Conservation (phyloP, 768 basidiomycete genomes). For the Macrolepiota albuminosa region DNA sequence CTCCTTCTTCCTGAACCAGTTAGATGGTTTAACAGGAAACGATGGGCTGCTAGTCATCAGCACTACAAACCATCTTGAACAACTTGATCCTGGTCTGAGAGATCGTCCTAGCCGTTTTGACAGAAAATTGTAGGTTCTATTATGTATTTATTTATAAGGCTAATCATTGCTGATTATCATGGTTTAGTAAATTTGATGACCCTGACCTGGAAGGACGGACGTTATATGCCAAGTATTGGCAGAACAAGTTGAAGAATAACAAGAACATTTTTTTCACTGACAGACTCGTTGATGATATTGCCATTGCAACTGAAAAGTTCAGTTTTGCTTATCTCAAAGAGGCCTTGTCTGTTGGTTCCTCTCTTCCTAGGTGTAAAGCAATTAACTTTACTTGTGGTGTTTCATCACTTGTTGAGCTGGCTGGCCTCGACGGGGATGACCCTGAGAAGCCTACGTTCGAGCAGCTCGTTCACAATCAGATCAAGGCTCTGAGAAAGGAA, state of each 20-base stretch:
- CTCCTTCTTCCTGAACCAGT: slow-evolving; percentile 85
- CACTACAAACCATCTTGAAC: slow-evolving; percentile 82
- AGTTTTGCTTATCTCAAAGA: slow-evolving; percentile 90
- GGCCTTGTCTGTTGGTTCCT: slow-evolving; percentile 63
- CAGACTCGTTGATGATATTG: slow-evolving; percentile 53
- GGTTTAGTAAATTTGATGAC: slow-evolving; percentile 65
- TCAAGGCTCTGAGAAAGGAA: slow-evolving; percentile 60
- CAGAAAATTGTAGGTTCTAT: slow-evolving; percentile 66
- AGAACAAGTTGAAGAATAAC: slow-evolving; percentile 64
- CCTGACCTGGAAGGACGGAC: slow-evolving; percentile 60
- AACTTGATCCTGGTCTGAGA: slow-evolving; percentile 72
- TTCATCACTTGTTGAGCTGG: slow-evolving; percentile 65
- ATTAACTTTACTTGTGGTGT: slow-evolving; percentile 39
- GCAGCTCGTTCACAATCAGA: slow-evolving; percentile 47
- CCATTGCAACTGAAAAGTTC: slow-evolving; percentile 57
- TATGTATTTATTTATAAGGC: not conserved
- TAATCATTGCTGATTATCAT: not conserved
- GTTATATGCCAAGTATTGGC: slow-evolving; percentile 77
- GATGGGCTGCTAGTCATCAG: slow-evolving; percentile 76
- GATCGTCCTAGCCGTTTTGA: slow-evolving; percentile 82
- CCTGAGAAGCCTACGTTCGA: slow-evolving; percentile 42
- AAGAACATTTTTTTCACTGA: slow-evolving; percentile 65
- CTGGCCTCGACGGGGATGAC: slow-evolving; percentile 42
- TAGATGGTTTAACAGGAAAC: slow-evolving; percentile 77
- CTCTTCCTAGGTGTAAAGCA: not conserved